Evolutionary conservation across 441 rosid species (phyloP).

Genomic region (Codiaeum variegatum): DNA sequence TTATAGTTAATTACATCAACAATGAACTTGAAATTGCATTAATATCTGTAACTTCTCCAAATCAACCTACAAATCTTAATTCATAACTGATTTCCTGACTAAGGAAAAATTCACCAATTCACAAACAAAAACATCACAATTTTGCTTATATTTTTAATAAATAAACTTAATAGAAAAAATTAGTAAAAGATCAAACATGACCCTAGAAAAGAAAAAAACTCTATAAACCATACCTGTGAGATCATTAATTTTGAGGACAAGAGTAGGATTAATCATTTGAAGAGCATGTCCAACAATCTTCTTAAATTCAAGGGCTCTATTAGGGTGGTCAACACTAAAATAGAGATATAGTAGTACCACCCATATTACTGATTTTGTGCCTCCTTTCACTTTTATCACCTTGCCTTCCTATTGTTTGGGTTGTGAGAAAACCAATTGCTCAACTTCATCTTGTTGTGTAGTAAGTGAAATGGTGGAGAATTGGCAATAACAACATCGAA

Average conservation of each 20-base stretch:
- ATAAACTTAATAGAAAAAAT: not conserved
- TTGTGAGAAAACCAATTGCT: constrained; percentile 20
- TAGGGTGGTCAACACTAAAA: constrained; percentile 86
- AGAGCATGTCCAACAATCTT: constrained; percentile 57
- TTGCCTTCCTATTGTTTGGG: constrained; percentile 29
- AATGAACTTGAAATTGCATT: not conserved
- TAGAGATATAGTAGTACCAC: constrained; percentile 94
- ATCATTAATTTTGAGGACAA: constrained; percentile 86
- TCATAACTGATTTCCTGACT: not conserved
- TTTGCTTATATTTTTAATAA: not conserved
- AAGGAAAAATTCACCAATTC: not conserved
- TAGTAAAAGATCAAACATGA: not conserved
- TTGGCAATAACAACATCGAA: constrained; percentile 16
- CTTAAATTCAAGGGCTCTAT: constrained; percentile 70
- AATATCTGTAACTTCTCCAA: not conserved
- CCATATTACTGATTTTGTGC: constrained; percentile 75
- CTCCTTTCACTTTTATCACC: constrained; percentile 51
- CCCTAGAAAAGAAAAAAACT: not conserved
- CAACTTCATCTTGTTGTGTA: constrained; percentile 10
- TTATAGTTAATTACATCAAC: not conserved
- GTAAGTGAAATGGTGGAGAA: not conserved
- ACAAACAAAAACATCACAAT: not conserved
- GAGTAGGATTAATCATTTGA: constrained; percentile 72
- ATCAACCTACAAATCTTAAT: not conserved
- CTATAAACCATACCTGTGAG: constrained; percentile 59